These are phyloP conservation scores for Fusarium sp. DNA, from an alignment of 2,329 filamentous ascomycete species.

Conservation along the genomic window DNA sequence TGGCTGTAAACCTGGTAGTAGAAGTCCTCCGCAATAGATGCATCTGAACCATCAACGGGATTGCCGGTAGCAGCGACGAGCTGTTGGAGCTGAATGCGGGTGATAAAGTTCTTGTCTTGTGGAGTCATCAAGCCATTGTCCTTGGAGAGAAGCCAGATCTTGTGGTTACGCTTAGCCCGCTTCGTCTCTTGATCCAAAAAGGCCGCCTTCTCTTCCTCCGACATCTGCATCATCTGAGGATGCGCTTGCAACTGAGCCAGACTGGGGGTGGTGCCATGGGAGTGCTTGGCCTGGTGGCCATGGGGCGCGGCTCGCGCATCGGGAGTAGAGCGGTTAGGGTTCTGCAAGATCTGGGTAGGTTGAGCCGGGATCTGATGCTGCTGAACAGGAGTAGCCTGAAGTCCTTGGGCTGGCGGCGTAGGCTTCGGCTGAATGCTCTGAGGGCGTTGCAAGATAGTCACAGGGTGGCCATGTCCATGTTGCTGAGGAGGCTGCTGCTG, in stretches of 20 bases:
- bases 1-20: constrained; percentile 98
- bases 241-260: constrained; percentile 52
- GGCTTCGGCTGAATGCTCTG: constrained; percentile 57
- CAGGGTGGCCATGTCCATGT: constrained; percentile 59
- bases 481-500: constrained; percentile 50
- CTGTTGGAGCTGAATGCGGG: constrained; percentile 96
- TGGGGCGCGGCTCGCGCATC: constrained; percentile 57
- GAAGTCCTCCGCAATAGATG: constrained; percentile 90
- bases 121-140: constrained; percentile 99
- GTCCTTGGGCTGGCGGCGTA: constrained; percentile 51
- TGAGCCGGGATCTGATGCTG: constrained; percentile 60
- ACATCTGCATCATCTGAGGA: constrained; percentile 73
- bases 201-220: constrained; percentile 85
- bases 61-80: constrained; percentile 93
- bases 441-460: constrained; percentile 68
- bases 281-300: constrained; percentile 57
- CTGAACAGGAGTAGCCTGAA: constrained; percentile 45
- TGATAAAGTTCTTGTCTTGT: constrained; percentile 99
- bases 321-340: constrained; percentile 74
- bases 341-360: constrained; percentile 83
- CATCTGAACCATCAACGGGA: constrained; percentile 83
- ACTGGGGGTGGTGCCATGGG: constrained; percentile 63
- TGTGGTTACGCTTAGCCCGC: constrained; percentile 96
- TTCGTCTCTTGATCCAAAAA: constrained; percentile 93
- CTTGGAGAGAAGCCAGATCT: constrained; percentile 92